These are phyloP conservation scores for Claviceps digitariae DNA, from an alignment of 2,329 filamentous ascomycete species.

Conservation along the genomic window DNA sequence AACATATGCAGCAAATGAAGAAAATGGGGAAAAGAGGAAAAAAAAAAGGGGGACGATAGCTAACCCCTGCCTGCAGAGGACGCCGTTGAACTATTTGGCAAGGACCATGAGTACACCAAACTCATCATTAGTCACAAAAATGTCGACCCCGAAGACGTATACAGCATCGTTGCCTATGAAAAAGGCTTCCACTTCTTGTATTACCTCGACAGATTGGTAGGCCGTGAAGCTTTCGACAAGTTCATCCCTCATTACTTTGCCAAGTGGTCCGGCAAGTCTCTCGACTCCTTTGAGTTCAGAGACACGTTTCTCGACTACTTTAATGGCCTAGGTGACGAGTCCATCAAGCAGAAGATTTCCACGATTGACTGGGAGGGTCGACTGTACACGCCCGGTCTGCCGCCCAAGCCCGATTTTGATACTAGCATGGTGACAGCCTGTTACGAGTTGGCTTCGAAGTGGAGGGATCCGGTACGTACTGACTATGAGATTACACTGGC, in stretches of 20 bases:
- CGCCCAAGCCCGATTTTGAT: constrained; percentile 83
- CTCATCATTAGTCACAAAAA: constrained; percentile 77
- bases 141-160: constrained; percentile 90
- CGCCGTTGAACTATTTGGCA: constrained; percentile 62
- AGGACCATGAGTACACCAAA: constrained; percentile 86
- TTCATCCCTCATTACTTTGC: constrained; percentile 95
- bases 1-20: no score
- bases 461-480: constrained; percentile 47
- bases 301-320: constrained; percentile 80
- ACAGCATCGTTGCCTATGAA: constrained; percentile 85
- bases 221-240: constrained; percentile 76
- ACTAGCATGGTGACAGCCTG: constrained; percentile 76
- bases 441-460: constrained; percentile 69
- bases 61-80: constrained; percentile 40
- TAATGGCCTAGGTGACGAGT: constrained; percentile 45
- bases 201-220: constrained; percentile 74
- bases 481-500: no score
- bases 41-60: neutral
- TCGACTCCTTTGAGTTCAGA: constrained; percentile 93
- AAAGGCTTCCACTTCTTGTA: constrained; percentile 95
- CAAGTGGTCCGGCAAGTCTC: constrained; percentile 69
- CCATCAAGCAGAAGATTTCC: constrained; percentile 49
- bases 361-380: constrained; percentile 79
- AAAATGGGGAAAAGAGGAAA: neutral
- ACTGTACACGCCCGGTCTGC: constrained; percentile 80